Base-by-base conservation (phyloP, 2,329 filamentous ascomycete species). In the Mycogone perniciosa region DNA sequence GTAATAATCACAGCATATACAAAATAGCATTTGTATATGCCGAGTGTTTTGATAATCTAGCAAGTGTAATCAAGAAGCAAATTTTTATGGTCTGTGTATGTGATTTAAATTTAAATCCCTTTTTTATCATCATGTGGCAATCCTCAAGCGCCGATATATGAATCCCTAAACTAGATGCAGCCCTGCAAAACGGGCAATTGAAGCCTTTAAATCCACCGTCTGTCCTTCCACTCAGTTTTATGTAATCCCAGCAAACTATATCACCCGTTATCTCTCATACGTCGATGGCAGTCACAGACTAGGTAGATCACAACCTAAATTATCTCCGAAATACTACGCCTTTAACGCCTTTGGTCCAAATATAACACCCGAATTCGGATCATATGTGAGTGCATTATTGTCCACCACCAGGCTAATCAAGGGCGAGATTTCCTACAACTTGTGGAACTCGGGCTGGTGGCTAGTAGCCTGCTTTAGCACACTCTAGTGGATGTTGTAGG, bases 381-480 rank as follows among this genome's bases (percentile, higher is more conserved):
- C 77, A 58, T 82, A 88, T 1, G 79, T 77, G 1, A 89, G 73
- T 1, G 83, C 86, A 60, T 82, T 80, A 64, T 82, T 84, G 33
- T 86, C 87, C 2, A 90, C 74, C 0, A 86, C 86, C 3, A 90
- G 67, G 0, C 82, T 85, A 55, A 91, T 89, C 71, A 85, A 80
- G 10, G 84, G 76, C 10, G 80, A 76, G 7, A 85, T 73, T 45
- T 79, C 73, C 1, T 68, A 67, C 10, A 86, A 67, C 52, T 74
- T 66, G 35, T 72, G 64, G 52, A 77, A 79, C 30, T 69, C 65
- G 3, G 80, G 74, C 44, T 64, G 64, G 35, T 66, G 63, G 27
- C 62, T 67, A 0, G 68, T 64, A 27, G 68, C 57, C 46, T 72
- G 59, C 34, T 66, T 64, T 40, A 80, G 64, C 62, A 87, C 81